A percentile compares a stretch with the other conserved stretches of the same genome.
phyloP scores from a whole-genome alignment of 169 alveolate genomes.

The Plasmodium vinckei region DNA sequence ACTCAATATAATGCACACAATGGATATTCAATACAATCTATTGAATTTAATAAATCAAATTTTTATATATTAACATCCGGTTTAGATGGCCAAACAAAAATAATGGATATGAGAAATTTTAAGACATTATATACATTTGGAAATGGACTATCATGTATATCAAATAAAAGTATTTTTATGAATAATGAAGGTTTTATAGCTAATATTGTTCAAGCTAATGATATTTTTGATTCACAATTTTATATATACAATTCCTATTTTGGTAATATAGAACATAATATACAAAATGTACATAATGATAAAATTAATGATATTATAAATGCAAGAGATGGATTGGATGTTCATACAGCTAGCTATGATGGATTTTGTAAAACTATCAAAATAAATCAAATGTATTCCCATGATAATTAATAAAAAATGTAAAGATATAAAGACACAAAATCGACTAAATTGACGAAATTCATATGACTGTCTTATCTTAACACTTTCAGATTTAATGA shows the following conservation, averaged over 20 bases:
- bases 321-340: slow-evolving; percentile 44
- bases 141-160: slow-evolving; percentile 60
- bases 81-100: slow-evolving; percentile 82
- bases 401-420: background rate
- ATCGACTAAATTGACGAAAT: no score
- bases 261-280: slow-evolving; percentile 50
- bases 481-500: no score
- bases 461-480: no score
- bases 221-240: slow-evolving; percentile 23
- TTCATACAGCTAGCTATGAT: slow-evolving; percentile 60
- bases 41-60: slow-evolving; percentile 76
- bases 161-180: slow-evolving; percentile 64
- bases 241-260: slow-evolving; percentile 54
- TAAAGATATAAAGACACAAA: no score
- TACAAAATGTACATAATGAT: slow-evolving; percentile 65
- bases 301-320: slow-evolving; percentile 35
- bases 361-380: slow-evolving; percentile 38
- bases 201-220: slow-evolving; percentile 56
- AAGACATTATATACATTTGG: slow-evolving; percentile 52
- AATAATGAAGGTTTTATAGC: slow-evolving; percentile 47
- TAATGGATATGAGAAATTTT: slow-evolving; percentile 80
- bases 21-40: slow-evolving; percentile 80
- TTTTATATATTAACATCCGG: slow-evolving; percentile 82
- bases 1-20: slow-evolving; percentile 68
- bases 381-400: slow-evolving; percentile 43